Evolutionary conservation across 192 early-diverging fungal genomes (phyloP).

Genomic region (Pilobolus umbonatus): DNA sequence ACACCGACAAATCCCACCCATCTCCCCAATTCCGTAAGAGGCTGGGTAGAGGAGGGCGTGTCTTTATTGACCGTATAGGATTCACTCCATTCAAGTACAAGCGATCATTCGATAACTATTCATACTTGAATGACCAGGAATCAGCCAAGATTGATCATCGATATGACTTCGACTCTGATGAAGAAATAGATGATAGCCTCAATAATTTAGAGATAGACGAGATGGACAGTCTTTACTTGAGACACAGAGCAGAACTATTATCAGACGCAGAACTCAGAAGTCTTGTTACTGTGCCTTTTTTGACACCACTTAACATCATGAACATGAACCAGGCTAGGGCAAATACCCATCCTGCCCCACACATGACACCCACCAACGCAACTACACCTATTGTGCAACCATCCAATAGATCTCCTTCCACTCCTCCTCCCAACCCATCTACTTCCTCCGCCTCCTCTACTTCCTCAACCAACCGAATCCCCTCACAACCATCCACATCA

Average conservation of each 20-base stretch:
- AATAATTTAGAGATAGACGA: conserved; percentile 41
- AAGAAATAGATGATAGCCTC: conserved; percentile 39
- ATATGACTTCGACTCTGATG: conserved; percentile 41
- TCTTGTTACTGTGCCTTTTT: conserved; percentile 36
- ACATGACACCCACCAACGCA: background rate
- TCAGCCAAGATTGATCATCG: conserved; percentile 22
- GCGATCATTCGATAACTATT: background rate
- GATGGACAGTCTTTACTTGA: conserved; percentile 34
- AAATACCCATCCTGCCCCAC: background rate
- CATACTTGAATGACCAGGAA: conserved; percentile 19
- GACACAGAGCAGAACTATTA: conserved; percentile 38
- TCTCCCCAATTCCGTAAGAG: conserved; percentile 48
- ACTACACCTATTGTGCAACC: background rate
- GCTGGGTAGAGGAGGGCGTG: conserved; percentile 74
- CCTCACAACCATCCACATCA: too few species aligned
- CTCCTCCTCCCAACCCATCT: background rate
- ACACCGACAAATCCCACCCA: conserved; percentile 4
- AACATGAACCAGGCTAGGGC: conserved; percentile 3
- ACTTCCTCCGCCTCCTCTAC: background rate
- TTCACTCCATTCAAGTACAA: too few species aligned
- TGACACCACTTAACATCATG: conserved; percentile 18
- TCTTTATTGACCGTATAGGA: conserved; percentile 64
- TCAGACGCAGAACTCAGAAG: conserved; percentile 43
- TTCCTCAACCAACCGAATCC: background rate
- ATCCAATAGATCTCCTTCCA: background rate